phyloP scores from a whole-genome alignment of 2,329 filamentous ascomycete species.

The Penicillium sp. region DNA sequence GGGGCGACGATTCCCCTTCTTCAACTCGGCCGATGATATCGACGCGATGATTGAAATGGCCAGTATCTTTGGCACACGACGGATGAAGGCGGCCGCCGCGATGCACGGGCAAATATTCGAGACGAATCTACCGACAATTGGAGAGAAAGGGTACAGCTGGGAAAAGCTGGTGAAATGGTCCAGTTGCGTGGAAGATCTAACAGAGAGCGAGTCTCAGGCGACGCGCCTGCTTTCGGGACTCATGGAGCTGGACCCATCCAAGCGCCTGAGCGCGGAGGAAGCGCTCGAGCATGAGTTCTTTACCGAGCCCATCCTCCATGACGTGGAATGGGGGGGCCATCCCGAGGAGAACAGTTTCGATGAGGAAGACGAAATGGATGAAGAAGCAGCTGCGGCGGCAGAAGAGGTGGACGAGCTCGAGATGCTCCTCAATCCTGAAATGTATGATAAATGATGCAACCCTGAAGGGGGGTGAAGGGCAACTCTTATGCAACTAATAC shows the following conservation, averaged over 20 bases:
- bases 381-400: conserved; percentile 13
- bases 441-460: conserved; percentile 19
- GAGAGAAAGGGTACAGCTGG: conserved; percentile 74
- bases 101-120: conserved; percentile 90
- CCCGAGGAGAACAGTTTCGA: conserved; percentile 33
- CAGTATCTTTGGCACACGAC: conserved; percentile 79
- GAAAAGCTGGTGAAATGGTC: conserved; percentile 96
- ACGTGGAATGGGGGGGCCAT: conserved; percentile 37
- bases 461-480: conserved; percentile 3
- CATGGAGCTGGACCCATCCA: conserved; percentile 41
- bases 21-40: conserved; percentile 97
- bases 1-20: conserved; percentile 90
- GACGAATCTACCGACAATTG: conserved; percentile 85
- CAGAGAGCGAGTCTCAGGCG: conserved; percentile 42
- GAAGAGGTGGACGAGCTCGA: conserved; percentile 37
- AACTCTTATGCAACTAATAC: no score
- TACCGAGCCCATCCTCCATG: conserved; percentile 35
- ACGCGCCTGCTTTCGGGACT: conserved; percentile 38
- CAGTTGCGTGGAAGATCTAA: conserved; percentile 64
- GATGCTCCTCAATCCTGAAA: conserved; percentile 26
- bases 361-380: conserved; percentile 21
- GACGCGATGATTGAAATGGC: conserved; percentile 97
- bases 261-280: conserved; percentile 39
- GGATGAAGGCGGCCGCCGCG: conserved; percentile 76
- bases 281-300: conserved; percentile 44